Conservation (phyloP, 2,329 filamentous ascomycete species). For the Colletotrichum ledebouriae region DNA sequence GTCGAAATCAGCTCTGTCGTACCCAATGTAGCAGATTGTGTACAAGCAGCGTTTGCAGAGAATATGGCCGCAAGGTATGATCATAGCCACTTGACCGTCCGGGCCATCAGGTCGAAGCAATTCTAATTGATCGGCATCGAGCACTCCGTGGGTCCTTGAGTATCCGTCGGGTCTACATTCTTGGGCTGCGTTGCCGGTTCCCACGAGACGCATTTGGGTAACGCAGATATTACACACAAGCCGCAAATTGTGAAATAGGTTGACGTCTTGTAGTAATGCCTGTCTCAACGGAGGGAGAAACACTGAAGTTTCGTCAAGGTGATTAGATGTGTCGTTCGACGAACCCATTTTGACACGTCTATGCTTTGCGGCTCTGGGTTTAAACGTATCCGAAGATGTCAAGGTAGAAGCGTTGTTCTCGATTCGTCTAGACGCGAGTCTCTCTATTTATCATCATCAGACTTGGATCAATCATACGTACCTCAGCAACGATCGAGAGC, state of each 20-base stretch:
- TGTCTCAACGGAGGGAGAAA: conserved; percentile 3
- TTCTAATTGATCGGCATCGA: neutral
- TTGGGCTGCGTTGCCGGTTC: neutral
- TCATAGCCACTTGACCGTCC: neutral
- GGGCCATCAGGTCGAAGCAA: neutral
- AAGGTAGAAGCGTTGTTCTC: too few species aligned
- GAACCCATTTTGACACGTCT: too few species aligned
- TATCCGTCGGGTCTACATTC: neutral
- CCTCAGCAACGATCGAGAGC: too few species aligned
- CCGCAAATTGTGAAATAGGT: neutral
- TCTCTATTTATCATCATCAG: too few species aligned
- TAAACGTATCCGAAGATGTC: too few species aligned
- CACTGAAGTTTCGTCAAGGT: neutral
- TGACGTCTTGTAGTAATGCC: neutral
- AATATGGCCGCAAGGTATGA: conserved; percentile 29
- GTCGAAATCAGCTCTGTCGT: conserved; percentile 12
- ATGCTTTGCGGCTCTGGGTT: too few species aligned
- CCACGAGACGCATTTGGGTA: neutral
- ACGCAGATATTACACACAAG: conserved; percentile 1
- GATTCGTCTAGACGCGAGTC: too few species aligned
- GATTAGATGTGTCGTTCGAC: too few species aligned
- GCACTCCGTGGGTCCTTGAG: neutral
- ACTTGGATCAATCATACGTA: too few species aligned
- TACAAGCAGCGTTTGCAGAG: conserved; percentile 22
- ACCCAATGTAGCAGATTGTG: neutral